Evolutionary conservation across 2,329 filamentous ascomycete genomes (phyloP), one percentile per base, ranked within the genome.

Genomic region (Kalmusia sp.): DNA sequence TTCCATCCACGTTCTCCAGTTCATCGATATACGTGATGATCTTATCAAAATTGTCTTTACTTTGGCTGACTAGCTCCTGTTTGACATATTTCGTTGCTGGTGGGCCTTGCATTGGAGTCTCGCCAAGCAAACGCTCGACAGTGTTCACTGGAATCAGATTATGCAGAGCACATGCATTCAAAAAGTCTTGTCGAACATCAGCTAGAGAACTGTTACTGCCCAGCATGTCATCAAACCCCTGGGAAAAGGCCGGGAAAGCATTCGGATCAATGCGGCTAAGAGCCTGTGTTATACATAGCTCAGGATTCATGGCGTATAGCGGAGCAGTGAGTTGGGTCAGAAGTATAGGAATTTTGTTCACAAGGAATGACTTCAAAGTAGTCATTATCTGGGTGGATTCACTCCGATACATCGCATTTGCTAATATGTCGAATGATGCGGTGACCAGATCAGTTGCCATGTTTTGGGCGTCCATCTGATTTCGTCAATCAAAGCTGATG

Each of bases 91-190:
- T 88, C 3, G 89, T 88, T 21, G 88, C 84, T 21, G 87, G 84
- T 1, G 92, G 90, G 31, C 87, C 89, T 59, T 91, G 87, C 78
- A 95, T 89, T 0, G 91, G 90, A 21, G 92, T 88, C 64, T 96
- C 92, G 4, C 92, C 92, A 2, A 97, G 78, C 8, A 99, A 83
- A 3, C 84, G 84, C 68, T 93, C 87, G 14, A 96, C 90, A 44
- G 88, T 90, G 28, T 86, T 82, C 59, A 92, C 87, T 0, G 87
- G 85, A 21, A 98, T 87, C n/a, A 99, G 79, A 1, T 87, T 87
- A 71, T 98, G 93, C 33, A 97, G 81, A 49, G 91, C 91, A 69
- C 95, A 99, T 0, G 93, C 88, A 59, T 96, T 95, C 34, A 96
- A 84, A 61, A 98, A 98, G 56, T 97, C 80, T 76, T 89, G 90